Evolutionary conservation across 2,329 filamentous ascomycete genomes (phyloP), one percentile per base, ranked within the genome.

Genomic region (Grosmannia clavigera): DNA sequence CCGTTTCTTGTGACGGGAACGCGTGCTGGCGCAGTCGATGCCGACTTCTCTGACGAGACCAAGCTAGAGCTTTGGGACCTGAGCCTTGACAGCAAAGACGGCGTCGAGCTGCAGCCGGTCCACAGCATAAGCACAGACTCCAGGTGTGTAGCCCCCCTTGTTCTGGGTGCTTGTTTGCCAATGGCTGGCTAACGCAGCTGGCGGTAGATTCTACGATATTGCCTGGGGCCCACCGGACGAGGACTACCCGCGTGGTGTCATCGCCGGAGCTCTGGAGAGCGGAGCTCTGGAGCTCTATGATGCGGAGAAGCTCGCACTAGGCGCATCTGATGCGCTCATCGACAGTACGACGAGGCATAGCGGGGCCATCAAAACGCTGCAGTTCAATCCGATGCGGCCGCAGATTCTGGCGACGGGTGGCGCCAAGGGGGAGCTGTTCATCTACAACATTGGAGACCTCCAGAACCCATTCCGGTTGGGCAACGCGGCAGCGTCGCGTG

Each of bases 21-120:
- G 55, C 86, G 92, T 67, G 92, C 94, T 63, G 94, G 94, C 64
- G 94, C 94, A 68, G 91, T 99, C 51, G 91, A 95, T 74, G 92
- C 90, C 67, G 92, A 97, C 74, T 99, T 99, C 75, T 97, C 94
- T 33, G 94, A 94, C 73, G 92, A 97, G 73, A 96, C 91, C 65
- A 92, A 92, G 76, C 78, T 99, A 61, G 94, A 99, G 78, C 80
- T 99, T 63, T 99, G 94, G 94, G 90, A 97, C 74, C 79, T 99
- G 66, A 86, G 84, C 70, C 80, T 97, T 66, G 90, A 95, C 72
- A 84, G 85, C 72, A 81, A 87, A 63, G 85, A 88, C 69, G 85
- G 85, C 60, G 79, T 90, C 59, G 94, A 97, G 76, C 84, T 96
- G 60, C 86, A 92, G 72, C 91, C 94, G 63, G 77, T 91, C 69